A percentile compares a stretch with the other conserved stretches of the same genome.
phyloP scores from a whole-genome alignment of 148 eudicot species.

The Gaultheria prostrata region DNA sequence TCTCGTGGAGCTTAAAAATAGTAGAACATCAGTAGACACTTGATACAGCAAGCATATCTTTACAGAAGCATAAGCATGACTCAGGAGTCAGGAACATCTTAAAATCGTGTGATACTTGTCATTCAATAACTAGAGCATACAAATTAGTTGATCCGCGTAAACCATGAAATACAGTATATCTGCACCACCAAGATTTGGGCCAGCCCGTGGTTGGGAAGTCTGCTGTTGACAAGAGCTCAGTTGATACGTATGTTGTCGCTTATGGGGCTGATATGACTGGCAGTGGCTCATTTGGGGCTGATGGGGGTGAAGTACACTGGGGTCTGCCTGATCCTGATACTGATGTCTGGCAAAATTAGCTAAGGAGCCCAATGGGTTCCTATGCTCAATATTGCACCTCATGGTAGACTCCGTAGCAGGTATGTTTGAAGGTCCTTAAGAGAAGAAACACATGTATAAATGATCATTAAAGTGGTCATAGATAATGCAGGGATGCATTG shows the following conservation, averaged over 20 bases:
- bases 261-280: slow-evolving; percentile 21
- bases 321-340: slow-evolving; percentile 23
- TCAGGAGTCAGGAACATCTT: background rate
- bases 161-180: slow-evolving; percentile 12
- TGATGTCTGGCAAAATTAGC: slow-evolving; percentile 19
- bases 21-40: background rate
- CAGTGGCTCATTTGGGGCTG: slow-evolving; percentile 15
- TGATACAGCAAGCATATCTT: slow-evolving; percentile 4
- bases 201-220: slow-evolving; percentile 11
- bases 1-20: background rate
- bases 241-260: slow-evolving; percentile 17
- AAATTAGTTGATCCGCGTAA: background rate
- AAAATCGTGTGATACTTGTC: background rate
- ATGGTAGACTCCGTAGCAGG: slow-evolving; percentile 19
- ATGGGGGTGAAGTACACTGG: slow-evolving; percentile 15
- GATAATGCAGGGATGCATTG: background rate
- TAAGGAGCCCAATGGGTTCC: slow-evolving; percentile 13
- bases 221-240: slow-evolving; percentile 11
- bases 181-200: slow-evolving; percentile 15
- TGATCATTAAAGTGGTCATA: background rate
- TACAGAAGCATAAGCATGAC: slow-evolving; percentile 4
- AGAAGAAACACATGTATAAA: background rate
- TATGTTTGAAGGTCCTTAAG: slow-evolving; percentile 22
- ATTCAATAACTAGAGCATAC: background rate
- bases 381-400: slow-evolving; percentile 16